Conservation (phyloP, 2,329 filamentous ascomycete species). For the Sporothrix variecibatus region DNA sequence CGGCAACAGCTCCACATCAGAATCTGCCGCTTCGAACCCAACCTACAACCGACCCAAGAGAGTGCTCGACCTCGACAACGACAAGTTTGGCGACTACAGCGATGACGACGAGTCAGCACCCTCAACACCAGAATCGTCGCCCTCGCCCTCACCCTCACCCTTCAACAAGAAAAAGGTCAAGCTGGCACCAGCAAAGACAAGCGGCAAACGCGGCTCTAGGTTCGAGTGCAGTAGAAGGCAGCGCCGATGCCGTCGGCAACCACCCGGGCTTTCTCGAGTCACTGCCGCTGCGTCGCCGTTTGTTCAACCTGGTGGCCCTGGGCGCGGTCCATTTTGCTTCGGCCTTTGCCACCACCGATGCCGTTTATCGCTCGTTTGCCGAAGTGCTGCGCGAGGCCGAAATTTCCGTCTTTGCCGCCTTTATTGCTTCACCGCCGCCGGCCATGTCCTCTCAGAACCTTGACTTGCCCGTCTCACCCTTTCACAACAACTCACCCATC, state of each 20-base stretch:
- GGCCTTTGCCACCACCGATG: constrained; percentile 46
- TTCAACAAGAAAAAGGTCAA: constrained; percentile 6
- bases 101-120: constrained; percentile 58
- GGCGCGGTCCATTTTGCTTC: constrained; percentile 49
- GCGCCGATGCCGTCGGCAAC: constrained; percentile 37
- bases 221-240: not conserved
- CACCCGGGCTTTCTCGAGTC: constrained; percentile 47
- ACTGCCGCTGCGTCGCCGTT: constrained; percentile 61
- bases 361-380: constrained; percentile 61
- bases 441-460: not conserved
- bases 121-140: constrained; percentile 46
- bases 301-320: constrained; percentile 60
- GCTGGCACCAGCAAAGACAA: not conserved
- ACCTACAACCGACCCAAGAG: constrained; percentile 37
- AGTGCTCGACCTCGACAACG: constrained; percentile 59
- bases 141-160: constrained; percentile 30
- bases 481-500: not conserved
- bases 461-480: not conserved
- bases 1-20: constrained; percentile 22
- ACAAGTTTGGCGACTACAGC: constrained; percentile 61
- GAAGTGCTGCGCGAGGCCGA: constrained; percentile 59
- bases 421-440: constrained; percentile 41
- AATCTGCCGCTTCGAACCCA: constrained; percentile 54
- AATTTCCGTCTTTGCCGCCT: constrained; percentile 57
- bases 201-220: not conserved